These are phyloP conservation scores for Pascua sp. DNA, from an alignment of 1,284 basidiomycete genomes.

Conservation along the genomic window DNA sequence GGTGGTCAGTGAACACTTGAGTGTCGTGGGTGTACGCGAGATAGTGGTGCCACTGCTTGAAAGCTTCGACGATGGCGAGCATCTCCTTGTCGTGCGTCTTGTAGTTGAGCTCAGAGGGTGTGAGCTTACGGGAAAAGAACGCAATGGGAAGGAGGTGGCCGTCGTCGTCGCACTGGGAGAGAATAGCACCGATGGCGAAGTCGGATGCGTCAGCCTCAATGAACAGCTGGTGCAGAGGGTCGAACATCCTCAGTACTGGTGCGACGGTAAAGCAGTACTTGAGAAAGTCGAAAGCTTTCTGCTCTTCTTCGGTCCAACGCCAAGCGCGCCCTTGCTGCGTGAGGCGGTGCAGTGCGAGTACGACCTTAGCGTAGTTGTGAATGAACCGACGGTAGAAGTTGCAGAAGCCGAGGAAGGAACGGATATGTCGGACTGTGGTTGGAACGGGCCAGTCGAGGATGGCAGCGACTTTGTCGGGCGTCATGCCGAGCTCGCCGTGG, in stretches of 20 bases:
- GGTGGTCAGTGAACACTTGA: constrained; percentile 53
- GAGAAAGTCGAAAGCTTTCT: constrained; percentile 49
- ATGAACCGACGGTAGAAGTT: constrained; percentile 54
- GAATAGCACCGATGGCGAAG: constrained; percentile 33
- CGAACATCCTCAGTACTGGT: constrained; percentile 47
- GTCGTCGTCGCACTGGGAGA: constrained; percentile 33
- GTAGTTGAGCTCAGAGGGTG: constrained; percentile 52
- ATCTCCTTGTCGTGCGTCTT: constrained; percentile 56
- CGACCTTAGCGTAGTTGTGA: constrained; percentile 39
- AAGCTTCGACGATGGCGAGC: constrained; percentile 50
- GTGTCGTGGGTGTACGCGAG: constrained; percentile 36
- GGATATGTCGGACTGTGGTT: constrained; percentile 37
- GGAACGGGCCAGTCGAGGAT: constrained; percentile 51
- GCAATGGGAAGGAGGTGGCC: constrained; percentile 43
- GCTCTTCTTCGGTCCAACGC: constrained; percentile 36
- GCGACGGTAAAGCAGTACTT: constrained; percentile 44
- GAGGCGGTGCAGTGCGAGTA: constrained; percentile 18
- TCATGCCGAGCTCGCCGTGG: constrained; percentile 47
- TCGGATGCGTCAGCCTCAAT: constrained; percentile 44
- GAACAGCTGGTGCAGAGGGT: constrained; percentile 35
- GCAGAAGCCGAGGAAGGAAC: constrained; percentile 48
- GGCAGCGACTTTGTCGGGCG: constrained; percentile 48
- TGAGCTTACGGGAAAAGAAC: constrained; percentile 43
- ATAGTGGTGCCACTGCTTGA: constrained; percentile 51
- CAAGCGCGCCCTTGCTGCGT: constrained; percentile 5